Evolutionary conservation across 495 filamentous ascomycete genomes (phyloP).

Genomic region (Aspergillus steynii): DNA sequence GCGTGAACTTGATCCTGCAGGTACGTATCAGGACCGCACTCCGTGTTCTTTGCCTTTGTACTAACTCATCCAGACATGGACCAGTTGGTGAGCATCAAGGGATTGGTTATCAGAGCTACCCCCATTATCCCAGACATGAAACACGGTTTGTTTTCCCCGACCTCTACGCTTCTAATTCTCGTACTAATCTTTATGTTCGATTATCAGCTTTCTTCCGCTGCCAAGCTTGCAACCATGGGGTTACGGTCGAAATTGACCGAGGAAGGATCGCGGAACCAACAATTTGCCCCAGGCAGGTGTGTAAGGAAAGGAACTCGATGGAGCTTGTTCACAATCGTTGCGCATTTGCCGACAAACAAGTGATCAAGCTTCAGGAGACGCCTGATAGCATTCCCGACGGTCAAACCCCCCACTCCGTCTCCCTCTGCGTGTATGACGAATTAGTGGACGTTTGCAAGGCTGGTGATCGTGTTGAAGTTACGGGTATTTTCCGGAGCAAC

Average conservation of each 20-base stretch:
- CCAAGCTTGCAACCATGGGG: conserved; percentile 84
- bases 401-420: conserved; percentile 96
- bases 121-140: conserved; percentile 99
- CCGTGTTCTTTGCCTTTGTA: conserved; percentile 1
- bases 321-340: conserved; percentile 97
- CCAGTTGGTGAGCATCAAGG: conserved; percentile 94
- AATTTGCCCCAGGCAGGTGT: conserved; percentile 80
- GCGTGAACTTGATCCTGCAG: conserved; percentile 88
- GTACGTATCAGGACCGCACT: conserved; percentile 33
- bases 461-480: conserved; percentile 93
- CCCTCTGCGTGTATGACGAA: conserved; percentile 94
- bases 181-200: conserved; percentile 4
- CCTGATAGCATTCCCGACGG: conserved; percentile 92
- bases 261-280: conserved; percentile 96
- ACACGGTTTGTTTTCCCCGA: conserved; percentile 51
- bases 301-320: conserved; percentile 89
- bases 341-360: conserved; percentile 93
- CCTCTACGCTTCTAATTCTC: background rate
- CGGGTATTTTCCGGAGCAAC: conserved; percentile 92
- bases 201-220: conserved; percentile 84
- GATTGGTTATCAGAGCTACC: conserved; percentile 92
- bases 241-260: conserved; percentile 88
- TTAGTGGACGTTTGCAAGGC: conserved; percentile 97
- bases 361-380: conserved; percentile 98
- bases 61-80: conserved; percentile 71